These are phyloP conservation scores for Mycena polygramma DNA, from an alignment of 768 basidiomycete genomes.

Conservation along the genomic window DNA sequence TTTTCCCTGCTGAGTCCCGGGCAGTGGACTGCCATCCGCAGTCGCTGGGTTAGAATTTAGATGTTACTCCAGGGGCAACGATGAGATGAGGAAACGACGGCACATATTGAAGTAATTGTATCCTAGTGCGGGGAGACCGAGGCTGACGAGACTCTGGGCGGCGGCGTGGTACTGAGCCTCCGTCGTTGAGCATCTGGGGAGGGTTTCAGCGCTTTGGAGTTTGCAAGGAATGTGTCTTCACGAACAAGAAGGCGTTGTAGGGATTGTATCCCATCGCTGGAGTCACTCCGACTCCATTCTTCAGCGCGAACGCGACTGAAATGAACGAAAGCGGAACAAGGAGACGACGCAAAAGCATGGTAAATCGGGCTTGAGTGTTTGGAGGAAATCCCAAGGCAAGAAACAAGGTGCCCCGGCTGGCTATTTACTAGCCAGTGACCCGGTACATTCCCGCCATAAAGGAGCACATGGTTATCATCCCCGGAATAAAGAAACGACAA, in stretches of 20 bases:
- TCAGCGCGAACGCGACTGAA: slow-evolving; percentile 17
- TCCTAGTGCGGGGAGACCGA: slow-evolving; percentile 54
- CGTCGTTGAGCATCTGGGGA: slow-evolving; percentile 54
- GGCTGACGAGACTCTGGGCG: slow-evolving; percentile 54
- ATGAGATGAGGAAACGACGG: slow-evolving; percentile 14
- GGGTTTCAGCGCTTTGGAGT: background rate
- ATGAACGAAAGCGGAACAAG: slow-evolving; percentile 40
- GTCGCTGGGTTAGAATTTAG: slow-evolving; percentile 50
- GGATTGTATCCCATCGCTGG: slow-evolving; percentile 66
- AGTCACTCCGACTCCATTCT: slow-evolving; percentile 57
- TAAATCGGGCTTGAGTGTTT: background rate
- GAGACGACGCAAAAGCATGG: slow-evolving; percentile 16
- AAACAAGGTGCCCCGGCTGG: background rate
- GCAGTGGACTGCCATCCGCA: slow-evolving; percentile 64
- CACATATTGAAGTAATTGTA: slow-evolving; percentile 61
- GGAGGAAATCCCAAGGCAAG: background rate
- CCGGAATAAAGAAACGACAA: background rate
- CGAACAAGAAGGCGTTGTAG: slow-evolving; percentile 61
- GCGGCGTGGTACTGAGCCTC: slow-evolving; percentile 56
- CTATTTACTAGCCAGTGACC: background rate
- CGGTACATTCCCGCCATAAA: background rate
- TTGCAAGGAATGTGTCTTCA: slow-evolving; percentile 10
- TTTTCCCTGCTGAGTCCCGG: slow-evolving; percentile 54
- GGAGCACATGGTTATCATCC: slow-evolving; percentile 1
- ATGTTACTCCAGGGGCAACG: background rate